Base-by-base conservation (phyloP, 2,329 filamentous ascomycete species). In the Ceratocystis ficicola region DNA sequence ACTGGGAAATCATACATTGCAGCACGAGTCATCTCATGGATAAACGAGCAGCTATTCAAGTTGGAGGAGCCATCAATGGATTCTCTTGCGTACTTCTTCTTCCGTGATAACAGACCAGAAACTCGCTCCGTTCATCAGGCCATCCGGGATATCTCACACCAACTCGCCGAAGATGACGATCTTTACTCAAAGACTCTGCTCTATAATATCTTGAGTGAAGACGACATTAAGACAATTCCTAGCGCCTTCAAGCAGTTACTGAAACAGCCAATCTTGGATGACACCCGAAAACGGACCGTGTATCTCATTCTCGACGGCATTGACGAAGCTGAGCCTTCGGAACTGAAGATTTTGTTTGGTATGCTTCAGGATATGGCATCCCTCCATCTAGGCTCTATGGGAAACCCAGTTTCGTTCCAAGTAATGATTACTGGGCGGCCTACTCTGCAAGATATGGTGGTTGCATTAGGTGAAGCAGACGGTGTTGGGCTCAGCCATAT, bases 241-340 rank as follows among this genome's bases (percentile, higher is more conserved):
- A 79, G 78, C 59, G 76, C 77, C 0, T 80, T 77, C 67, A 71
- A 76, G 3, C 74, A 73, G 5, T 71, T 80, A 0, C 74, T 80
- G 10, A 70, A 75, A 0, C 71, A 77, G 5, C 77, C 76, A 0
- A 75, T 76, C 63, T 62, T 73, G 5, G 71, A 73, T 2, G 73
- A 73, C n/a, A 67, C 69, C 5, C 72, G 72, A 5, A 71, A 71
- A 1, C 75, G 75, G 36, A 72, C 70, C 2, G 72, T 76, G 1
- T 79, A 77, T 69, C 69, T 80, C n/a, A 73, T 80, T 41, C 69
- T 80, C 2, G 78, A 80, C 55, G 78, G 76, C 2, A 72, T 80
- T 3, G 79, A 80, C 64, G 78, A 80, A 69, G 77, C 77, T 0
- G 73, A 76, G 3, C 70, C 71, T 1, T 70, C 71, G 0, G 77